These are phyloP conservation scores for Spergularia bocconei DNA, from an alignment of 148 eudicot species.

Conservation along the genomic window DNA sequence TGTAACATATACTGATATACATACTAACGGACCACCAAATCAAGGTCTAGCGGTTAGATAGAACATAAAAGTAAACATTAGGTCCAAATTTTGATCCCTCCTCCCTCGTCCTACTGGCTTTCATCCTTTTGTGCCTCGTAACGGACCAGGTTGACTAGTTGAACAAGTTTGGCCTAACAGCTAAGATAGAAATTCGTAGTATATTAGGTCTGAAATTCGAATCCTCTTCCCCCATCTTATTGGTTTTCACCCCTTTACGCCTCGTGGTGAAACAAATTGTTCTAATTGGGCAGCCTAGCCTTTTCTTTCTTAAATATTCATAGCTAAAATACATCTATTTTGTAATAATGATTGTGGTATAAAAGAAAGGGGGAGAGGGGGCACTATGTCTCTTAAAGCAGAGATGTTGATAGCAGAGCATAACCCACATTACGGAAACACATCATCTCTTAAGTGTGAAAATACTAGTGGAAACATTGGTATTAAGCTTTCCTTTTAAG, in stretches of 20 bases:
- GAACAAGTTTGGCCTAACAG: too few species aligned
- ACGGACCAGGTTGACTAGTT: too few species aligned
- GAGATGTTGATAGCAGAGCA: slow-evolving; percentile 34
- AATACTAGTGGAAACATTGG: slow-evolving; percentile 37
- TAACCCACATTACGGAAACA: slow-evolving; percentile 36
- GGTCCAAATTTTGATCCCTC: too few species aligned
- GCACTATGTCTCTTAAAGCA: slow-evolving; percentile 63
- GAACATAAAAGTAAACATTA: too few species aligned
- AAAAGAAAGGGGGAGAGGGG: slow-evolving; percentile 34
- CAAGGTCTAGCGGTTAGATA: too few species aligned
- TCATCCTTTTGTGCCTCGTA: too few species aligned
- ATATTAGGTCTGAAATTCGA: too few species aligned
- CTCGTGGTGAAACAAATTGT: background rate
- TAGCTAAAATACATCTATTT: background rate
- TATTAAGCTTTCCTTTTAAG: slow-evolving; percentile 35
- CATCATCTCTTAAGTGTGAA: slow-evolving; percentile 30
- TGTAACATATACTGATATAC: slow-evolving; percentile 2
- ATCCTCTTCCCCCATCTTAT: too few species aligned
- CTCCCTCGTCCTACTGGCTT: too few species aligned
- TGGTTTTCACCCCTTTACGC: too few species aligned
- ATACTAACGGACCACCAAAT: background rate
- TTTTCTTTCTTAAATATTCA: slow-evolving; percentile 10
- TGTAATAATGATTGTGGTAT: slow-evolving; percentile 46
- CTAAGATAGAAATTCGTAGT: too few species aligned
- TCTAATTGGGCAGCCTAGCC: slow-evolving; percentile 6